Base-by-base conservation (phyloP, 805 yeast genomes). In the Candida lessepsii region DNA sequence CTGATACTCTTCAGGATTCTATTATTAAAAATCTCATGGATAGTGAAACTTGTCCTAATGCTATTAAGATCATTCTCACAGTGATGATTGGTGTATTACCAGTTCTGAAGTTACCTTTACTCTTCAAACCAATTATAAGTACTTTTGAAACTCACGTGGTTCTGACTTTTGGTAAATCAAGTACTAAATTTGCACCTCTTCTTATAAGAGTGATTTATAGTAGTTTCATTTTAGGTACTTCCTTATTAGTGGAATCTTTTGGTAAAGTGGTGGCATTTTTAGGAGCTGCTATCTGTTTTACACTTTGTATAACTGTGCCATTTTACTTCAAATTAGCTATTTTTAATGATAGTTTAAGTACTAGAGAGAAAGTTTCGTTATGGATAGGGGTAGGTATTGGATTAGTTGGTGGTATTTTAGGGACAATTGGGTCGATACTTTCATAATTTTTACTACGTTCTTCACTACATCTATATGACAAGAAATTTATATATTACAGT, bases 1-100 rank as follows among this genome's bases (percentile, higher is more conserved):
- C 96, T 26, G 61, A 63, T 7, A 56, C 57, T 5, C 80, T 86
- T 20, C 57, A 75, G 34, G 91, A 86, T 53, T 89, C 86, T 44
- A 73, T 90, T 42, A 86, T 95, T 2, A 84, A 85, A 53, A 85
- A 84, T 42, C 70, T 89, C 31, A 69, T 89, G 60, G 53, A 70
- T 9, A 83, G 85, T 3, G 52, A 65, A 4, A 86, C 87, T 0
- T 88, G 84, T 54, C 95, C 96, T 1, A 50, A 57, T 10, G 75
- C 78, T 58, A 70, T 84, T 24, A 58, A 56, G 25, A 53, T 59
- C 1, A 33, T 53, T 18, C 51, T 66, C 14, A 53, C 66, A 40
- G 39, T 57, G 2, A 49, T 67, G n/a, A 56, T 70, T 52, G 69
- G 70, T 4, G 27, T 68, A 19, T 50, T 70, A 11, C 70, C 74